Conservation (phyloP, 1,284 basidiomycete species). For the Kalmanozyma brasiliensis region DNA sequence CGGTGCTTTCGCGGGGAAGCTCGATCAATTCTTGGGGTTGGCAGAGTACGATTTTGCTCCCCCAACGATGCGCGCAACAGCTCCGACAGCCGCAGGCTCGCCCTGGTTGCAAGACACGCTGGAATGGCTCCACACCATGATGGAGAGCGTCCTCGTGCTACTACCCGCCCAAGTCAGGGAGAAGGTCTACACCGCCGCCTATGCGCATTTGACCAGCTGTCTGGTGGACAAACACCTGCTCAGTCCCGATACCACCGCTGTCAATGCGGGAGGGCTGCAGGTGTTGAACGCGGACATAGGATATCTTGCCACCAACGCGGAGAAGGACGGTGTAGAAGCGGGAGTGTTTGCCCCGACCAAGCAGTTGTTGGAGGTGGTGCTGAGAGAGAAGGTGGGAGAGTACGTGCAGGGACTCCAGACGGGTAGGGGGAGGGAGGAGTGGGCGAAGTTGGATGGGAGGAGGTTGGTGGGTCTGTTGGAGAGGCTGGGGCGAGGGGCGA, state of each 20-base stretch:
- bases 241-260: slow-evolving; percentile 17
- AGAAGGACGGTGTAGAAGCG: slow-evolving; percentile 11
- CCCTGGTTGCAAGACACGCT: slow-evolving; percentile 94
- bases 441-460: slow-evolving; percentile 10
- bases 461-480: slow-evolving; percentile 40
- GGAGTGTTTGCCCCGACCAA: slow-evolving; percentile 9
- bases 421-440: slow-evolving; percentile 20
- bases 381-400: slow-evolving; percentile 82
- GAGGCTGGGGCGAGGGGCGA: slow-evolving; percentile 11
- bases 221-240: slow-evolving; percentile 76
- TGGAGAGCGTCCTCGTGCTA: slow-evolving; percentile 88
- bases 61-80: background rate
- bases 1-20: slow-evolving; percentile 84
- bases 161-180: slow-evolving; percentile 80
- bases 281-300: slow-evolving; percentile 44
- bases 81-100: background rate
- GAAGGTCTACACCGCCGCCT: slow-evolving; percentile 84
- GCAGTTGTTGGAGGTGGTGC: slow-evolving; percentile 81
- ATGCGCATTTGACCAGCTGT: slow-evolving; percentile 84
- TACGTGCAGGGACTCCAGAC: slow-evolving; percentile 71
- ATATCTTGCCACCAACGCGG: slow-evolving; percentile 48
- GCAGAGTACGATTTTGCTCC: slow-evolving; percentile 95
- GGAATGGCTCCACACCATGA: slow-evolving; percentile 94
- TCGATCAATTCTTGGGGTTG: slow-evolving; percentile 95
- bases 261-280: slow-evolving; percentile 21